Evolutionary conservation across 1,139 yeast species (phyloP).

Genomic region (Saccharomyces uvarum): DNA sequence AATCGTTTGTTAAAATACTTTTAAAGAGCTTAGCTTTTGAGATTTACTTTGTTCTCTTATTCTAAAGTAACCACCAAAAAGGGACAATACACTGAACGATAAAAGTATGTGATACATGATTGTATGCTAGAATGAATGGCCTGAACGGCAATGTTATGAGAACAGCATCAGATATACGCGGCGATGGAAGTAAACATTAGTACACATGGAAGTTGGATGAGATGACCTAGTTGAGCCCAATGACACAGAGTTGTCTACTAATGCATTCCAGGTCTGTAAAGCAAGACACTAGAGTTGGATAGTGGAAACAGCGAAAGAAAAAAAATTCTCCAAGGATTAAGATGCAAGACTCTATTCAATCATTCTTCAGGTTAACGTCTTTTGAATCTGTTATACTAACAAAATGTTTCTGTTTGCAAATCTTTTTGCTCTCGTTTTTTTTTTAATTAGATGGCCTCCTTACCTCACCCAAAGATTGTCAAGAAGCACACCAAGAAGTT

Average conservation of each 20-base stretch:
- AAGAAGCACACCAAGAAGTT: slow-evolving; percentile 98
- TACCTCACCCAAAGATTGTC: slow-evolving; percentile 98
- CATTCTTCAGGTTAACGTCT: background rate
- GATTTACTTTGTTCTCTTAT: background rate
- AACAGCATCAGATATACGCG: background rate
- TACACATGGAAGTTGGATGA: background rate
- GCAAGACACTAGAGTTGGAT: background rate
- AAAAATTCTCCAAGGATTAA: background rate
- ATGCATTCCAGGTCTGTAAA: background rate
- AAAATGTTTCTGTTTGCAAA: slow-evolving; percentile 4
- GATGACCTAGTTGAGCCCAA: background rate
- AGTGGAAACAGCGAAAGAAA: no score
- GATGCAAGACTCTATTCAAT: background rate
- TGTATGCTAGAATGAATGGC: background rate
- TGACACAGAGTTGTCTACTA: background rate
- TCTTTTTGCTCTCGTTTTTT: slow-evolving; percentile 4
- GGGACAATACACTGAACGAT: slow-evolving; percentile 1
- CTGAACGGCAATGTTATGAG: background rate
- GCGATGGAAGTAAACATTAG: background rate
- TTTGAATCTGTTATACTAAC: slow-evolving; percentile 1
- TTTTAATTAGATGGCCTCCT: slow-evolving; percentile 68
- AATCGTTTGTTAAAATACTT: background rate
- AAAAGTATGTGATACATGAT: background rate
- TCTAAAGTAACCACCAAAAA: background rate
- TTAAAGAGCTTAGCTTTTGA: background rate